A percentile compares a stretch with the other conserved stretches of the same genome.
Conservation (phyloP, 2,329 filamentous ascomycete genomes). For the Colletotrichum musae region DNA sequence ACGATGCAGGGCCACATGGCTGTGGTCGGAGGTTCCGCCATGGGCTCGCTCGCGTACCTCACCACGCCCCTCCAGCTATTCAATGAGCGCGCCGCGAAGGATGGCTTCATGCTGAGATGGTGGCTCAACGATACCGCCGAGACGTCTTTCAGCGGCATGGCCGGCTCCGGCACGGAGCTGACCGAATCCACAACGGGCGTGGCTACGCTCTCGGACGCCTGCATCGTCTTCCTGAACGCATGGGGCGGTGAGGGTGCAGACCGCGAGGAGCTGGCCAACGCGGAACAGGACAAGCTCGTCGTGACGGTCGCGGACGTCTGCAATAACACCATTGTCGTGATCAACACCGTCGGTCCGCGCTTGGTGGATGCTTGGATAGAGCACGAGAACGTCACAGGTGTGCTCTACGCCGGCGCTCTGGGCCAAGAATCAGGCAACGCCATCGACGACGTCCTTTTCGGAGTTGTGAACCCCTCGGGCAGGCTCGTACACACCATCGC, state of each 20-base stretch:
- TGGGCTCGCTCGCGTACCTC: constrained; percentile 60
- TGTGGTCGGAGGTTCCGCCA: constrained; percentile 47
- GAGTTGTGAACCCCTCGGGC: constrained; percentile 62
- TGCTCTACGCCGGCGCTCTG: constrained; percentile 68
- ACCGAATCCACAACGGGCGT: constrained; percentile 56
- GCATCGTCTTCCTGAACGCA: constrained; percentile 66
- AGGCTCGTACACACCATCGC: constrained; percentile 76
- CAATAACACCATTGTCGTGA: too few species aligned
- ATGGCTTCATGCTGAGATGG: constrained; percentile 76
- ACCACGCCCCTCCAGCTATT: constrained; percentile 70
- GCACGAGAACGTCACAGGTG: constrained; percentile 67
- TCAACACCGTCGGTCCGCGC: too few species aligned
- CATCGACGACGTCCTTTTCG: constrained; percentile 71
- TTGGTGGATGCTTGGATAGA: constrained; percentile 63
- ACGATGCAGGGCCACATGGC: constrained; percentile 61
- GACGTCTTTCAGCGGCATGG: constrained; percentile 72
- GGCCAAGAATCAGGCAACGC: constrained; percentile 52
- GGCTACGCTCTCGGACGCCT: constrained; percentile 69
- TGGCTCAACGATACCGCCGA: constrained; percentile 65
- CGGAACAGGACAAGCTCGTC: too few species aligned
- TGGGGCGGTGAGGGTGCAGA: too few species aligned
- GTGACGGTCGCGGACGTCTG: too few species aligned
- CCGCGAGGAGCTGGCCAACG: too few species aligned
- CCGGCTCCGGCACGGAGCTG: constrained; percentile 60
- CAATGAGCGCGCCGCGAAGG: constrained; percentile 75